Conservation (phyloP, 495 filamentous ascomycete species). For the Hypoxylon intermedium region DNA sequence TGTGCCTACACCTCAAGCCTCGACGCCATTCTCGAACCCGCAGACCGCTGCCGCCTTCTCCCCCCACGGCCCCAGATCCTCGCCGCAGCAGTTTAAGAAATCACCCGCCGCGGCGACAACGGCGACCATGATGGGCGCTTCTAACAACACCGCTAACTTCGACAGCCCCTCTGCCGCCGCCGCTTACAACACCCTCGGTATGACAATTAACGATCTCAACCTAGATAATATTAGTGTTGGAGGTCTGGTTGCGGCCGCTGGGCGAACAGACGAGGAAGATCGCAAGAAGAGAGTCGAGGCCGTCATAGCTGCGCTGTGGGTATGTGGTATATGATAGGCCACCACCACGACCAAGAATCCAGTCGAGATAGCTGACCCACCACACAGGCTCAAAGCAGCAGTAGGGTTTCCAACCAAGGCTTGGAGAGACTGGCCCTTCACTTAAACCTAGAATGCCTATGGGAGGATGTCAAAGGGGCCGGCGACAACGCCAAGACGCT, state of each 20-base stretch:
- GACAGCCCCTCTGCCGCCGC: conserved; percentile 62
- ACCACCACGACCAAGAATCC: too few species aligned
- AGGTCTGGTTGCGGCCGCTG: conserved; percentile 41
- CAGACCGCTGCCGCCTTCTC: conserved; percentile 58
- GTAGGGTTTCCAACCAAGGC: conserved; percentile 78
- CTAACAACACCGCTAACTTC: conserved; percentile 52
- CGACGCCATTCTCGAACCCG: conserved; percentile 60
- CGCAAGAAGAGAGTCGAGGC: conserved; percentile 59
- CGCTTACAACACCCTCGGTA: conserved; percentile 54
- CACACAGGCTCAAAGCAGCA: conserved; percentile 46
- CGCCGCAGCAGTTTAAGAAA: conserved; percentile 64
- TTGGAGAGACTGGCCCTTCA: conserved; percentile 77
- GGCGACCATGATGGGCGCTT: conserved; percentile 43
- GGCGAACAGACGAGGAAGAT: conserved; percentile 64
- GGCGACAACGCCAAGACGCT: conserved; percentile 60
- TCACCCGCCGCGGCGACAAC: conserved; percentile 53
- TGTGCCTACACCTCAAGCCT: conserved; percentile 61
- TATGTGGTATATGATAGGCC: conserved; percentile 39
- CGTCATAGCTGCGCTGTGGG: conserved; percentile 57
- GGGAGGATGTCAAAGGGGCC: conserved; percentile 63
- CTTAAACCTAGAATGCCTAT: conserved; percentile 74
- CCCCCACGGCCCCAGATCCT: conserved; percentile 56
- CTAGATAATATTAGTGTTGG: conserved; percentile 47
- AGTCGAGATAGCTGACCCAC: conserved; percentile 12
- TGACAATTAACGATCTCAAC: conserved; percentile 51